Percentiles rank a stretch among this genome's conserved stretches.
These are phyloP conservation scores for Talaromyces ruber DNA, from an alignment of 495 filamentous ascomycete species.

Conservation along the genomic window DNA sequence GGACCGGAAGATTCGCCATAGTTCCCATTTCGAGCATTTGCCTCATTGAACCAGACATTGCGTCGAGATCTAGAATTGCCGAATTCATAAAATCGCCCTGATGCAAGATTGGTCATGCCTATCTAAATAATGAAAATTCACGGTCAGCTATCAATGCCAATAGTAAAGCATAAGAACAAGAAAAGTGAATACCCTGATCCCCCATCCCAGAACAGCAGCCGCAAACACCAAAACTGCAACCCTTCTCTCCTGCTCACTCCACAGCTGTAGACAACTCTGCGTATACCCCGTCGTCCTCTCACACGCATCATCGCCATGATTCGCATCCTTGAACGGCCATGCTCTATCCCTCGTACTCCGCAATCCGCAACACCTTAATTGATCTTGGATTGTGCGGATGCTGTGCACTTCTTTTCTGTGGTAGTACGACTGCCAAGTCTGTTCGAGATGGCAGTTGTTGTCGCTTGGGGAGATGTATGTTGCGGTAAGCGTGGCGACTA, in stretches of 20 bases:
- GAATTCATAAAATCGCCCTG: background rate
- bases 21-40: background rate
- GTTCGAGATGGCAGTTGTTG: slow-evolving; percentile 42
- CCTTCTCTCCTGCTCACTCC: slow-evolving; percentile 14
- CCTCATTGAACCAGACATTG: background rate
- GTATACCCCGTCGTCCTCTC: slow-evolving; percentile 18
- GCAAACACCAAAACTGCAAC: slow-evolving; percentile 20
- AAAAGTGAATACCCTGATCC: slow-evolving; percentile 12
- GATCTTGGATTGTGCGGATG: slow-evolving; percentile 55
- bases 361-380: slow-evolving; percentile 57
- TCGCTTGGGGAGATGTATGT: slow-evolving; percentile 41
- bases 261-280: slow-evolving; percentile 19
- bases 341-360: slow-evolving; percentile 43
- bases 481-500: slow-evolving; percentile 49
- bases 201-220: slow-evolving; percentile 15
- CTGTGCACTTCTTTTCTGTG: slow-evolving; percentile 32
- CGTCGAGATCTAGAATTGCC: background rate
- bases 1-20: background rate
- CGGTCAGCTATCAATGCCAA: background rate
- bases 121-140: background rate
- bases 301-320: slow-evolving; percentile 22
- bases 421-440: slow-evolving; percentile 46
- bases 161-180: background rate
- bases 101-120: background rate
- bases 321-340: slow-evolving; percentile 45